A percentile compares a stretch with the other conserved stretches of the same genome.
Conservation (phyloP, 208 protist species). For the Leishmania martiniquensis region DNA sequence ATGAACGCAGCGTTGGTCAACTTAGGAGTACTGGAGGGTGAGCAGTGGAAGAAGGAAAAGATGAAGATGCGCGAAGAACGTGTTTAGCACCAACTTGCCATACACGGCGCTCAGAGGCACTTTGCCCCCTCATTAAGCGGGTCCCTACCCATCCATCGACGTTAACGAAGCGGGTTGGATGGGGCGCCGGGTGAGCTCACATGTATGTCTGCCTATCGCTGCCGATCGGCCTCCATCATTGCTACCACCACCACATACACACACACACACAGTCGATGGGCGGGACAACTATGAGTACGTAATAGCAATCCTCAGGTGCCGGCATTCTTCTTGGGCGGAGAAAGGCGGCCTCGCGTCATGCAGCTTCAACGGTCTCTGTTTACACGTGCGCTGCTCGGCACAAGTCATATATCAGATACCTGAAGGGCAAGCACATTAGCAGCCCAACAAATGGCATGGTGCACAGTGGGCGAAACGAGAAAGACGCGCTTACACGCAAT, state of each 20-base stretch:
- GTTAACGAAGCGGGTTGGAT: neutral
- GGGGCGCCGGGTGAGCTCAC: neutral
- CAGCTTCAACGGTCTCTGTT: neutral
- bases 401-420: neutral
- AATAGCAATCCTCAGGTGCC: neutral
- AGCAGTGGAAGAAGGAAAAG: neutral
- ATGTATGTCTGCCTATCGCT: neutral
- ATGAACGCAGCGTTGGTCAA: neutral
- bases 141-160: neutral
- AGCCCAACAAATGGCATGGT: neutral
- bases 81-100: neutral
- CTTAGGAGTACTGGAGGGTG: neutral
- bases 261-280: neutral
- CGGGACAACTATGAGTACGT: neutral
- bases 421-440: neutral
- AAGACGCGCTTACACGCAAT: neutral
- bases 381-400: neutral
- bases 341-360: neutral
- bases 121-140: neutral
- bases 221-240: neutral
- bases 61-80: neutral
- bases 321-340: neutral
- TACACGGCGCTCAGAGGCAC: neutral
- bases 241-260: no score
- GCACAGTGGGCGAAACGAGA: no score